Conservation (phyloP, 2,329 filamentous ascomycete genomes). For the Boeremia exigua region DNA sequence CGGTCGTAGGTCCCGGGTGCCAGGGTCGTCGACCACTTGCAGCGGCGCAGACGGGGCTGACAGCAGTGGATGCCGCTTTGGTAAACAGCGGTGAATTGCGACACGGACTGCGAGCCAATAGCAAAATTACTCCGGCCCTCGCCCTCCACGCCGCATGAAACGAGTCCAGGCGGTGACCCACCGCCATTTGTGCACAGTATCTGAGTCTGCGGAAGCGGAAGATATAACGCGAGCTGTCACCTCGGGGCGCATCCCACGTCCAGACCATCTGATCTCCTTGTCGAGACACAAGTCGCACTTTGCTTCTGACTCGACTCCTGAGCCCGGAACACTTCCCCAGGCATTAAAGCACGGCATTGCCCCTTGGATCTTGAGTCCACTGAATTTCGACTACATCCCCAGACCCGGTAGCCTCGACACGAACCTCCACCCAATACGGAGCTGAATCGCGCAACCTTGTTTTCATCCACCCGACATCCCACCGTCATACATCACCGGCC, state of each 20-base stretch:
- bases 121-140: conserved; percentile 20
- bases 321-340: conserved; percentile 23
- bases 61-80: conserved; percentile 27
- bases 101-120: conserved; percentile 25
- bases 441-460: conserved; percentile 26
- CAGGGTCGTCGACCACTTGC: conserved; percentile 28
- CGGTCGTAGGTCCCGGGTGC: conserved; percentile 34
- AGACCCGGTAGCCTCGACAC: conserved; percentile 13
- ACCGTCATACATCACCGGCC: conserved; percentile 37
- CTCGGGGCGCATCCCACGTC: conserved; percentile 30
- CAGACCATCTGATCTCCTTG: conserved; percentile 40
- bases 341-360: conserved; percentile 14
- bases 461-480: conserved; percentile 22
- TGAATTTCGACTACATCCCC: conserved; percentile 10
- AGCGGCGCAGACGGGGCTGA: conserved; percentile 29
- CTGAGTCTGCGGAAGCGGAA: conserved; percentile 25
- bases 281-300: conserved; percentile 31
- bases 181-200: conserved; percentile 29
- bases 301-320: conserved; percentile 47
- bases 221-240: conserved; percentile 42
- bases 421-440: conserved; percentile 21
- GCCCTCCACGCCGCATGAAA: conserved; percentile 41
- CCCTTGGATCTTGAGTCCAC: conserved; percentile 18
- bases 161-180: conserved; percentile 35
- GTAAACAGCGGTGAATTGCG: conserved; percentile 36